Evolutionary conservation across 2,329 filamentous ascomycete genomes (phyloP), one percentile per base, ranked within the genome.

Genomic region (Colletotrichum magnum): DNA sequence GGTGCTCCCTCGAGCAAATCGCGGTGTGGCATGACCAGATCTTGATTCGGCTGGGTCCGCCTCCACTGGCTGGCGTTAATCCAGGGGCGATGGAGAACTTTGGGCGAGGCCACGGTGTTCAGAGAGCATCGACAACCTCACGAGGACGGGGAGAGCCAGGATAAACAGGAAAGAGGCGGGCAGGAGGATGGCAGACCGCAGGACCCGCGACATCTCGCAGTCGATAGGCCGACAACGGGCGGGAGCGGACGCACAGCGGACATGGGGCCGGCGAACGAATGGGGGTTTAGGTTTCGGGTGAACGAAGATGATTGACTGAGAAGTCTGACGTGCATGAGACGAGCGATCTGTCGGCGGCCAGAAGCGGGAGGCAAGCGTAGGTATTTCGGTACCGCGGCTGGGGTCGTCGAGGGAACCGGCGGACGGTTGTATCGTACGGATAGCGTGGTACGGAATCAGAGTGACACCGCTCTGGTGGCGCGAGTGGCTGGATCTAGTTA

Each of bases 311-410:
- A 32, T 58, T 57, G 52, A 68, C 56, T 54, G 58, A 58, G 64
- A n/a, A 58, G 50, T 58, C 58, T 70, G 64, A 70, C 68, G 64
- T 68, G 68, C 64, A 68, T 68, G 64, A 32, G 43, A 68, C 58
- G 47, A 68, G 64, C 52, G 64, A 61, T 63, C 68, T 63, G 39
- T 58, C n/a, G 68, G 47, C 28, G 64, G 64, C 64, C 52, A 67
- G 52, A 54, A 70, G 52, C 53, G 64, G 68, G 58, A 67, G 61
- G 58, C 51, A 58, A 43, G 7, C 10, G 32, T 36, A 58, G 36
- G 51, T 63, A 51, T 52, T 41, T 7, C 21, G 56, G 62, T 60
- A 52, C 18, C 12, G 15, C 45, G 10, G 45, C 28, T 32, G 45
- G 56, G 41, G n/a, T 36, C 21, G n/a, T 41, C 32, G 61, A 43